Evolutionary conservation across 2,329 filamentous ascomycete species (phyloP), one percentile per base, ranked within the genome.

Genomic region (Pseudocercospora eumusae): DNA sequence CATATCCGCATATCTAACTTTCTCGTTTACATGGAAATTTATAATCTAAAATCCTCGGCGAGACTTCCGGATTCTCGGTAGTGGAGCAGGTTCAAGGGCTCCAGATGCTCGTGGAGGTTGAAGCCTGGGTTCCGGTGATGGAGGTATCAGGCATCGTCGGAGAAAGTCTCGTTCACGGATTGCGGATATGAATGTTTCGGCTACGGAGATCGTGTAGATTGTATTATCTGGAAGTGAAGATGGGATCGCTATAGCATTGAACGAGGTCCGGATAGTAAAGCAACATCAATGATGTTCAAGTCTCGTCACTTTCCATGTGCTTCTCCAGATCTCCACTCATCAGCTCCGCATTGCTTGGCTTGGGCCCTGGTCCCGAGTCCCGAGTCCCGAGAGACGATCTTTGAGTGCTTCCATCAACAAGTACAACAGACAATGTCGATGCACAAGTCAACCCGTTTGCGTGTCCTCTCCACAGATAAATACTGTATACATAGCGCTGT

Each of bases 251-350:
- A 31, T 10, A 31, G 28, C 28, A 31, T 8, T 11, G 9, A 36
- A 36, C n/a, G 33, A 15, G n/a, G 7, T 33, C 11, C 31, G 2
- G 9, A 13, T 33, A 33, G 31, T 11, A 33, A 33, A 2, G 31
- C 4, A 3, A 33, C 31, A 33, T 33, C 9, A 33, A 33, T n/a
- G n/a, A n/a, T n/a, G n/a, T n/a, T n/a, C n/a, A n/a, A 28, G n/a
- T n/a, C n/a, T n/a, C n/a, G n/a, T n/a, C n/a, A 27, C 21, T 21
- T 47, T 49, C 45, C 45, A 49, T 49, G 18, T 49, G 45, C 45
- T 49, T 49, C 45, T 49, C 45, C 45, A 49, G 45, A 49, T 49
- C 45, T 49, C 21, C 40, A 44, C 40, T 42, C 40, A 15, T 21
- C 40, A 44, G 40, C 45, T 49, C 45, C 45, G 45, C 45, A 49